Evolutionary conservation across 208 protist species (phyloP).

Genomic region (Crithidia acanthocephali): DNA sequence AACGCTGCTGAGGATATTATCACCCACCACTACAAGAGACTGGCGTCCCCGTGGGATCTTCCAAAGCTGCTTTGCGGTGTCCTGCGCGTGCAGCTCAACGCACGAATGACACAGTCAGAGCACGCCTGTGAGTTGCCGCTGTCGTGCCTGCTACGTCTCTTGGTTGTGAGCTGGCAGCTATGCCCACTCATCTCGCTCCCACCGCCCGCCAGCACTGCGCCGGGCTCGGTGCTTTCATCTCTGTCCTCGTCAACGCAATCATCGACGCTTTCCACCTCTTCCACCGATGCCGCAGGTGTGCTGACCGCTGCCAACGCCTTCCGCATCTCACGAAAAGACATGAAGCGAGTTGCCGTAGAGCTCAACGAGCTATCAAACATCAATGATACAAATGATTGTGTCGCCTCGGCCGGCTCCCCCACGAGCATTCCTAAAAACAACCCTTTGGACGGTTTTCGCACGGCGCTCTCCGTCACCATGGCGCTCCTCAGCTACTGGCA

Average conservation of each 20-base stretch:
- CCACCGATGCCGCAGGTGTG: background rate
- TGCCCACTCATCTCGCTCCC: conserved; percentile 29
- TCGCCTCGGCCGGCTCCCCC: no score
- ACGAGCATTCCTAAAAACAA: no score
- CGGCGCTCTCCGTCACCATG: conserved; percentile 20
- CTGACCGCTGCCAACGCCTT: background rate
- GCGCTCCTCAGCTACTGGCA: conserved; percentile 35
- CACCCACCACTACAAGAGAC: conserved; percentile 1
- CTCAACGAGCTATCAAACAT: background rate
- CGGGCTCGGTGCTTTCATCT: background rate
- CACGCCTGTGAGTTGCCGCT: background rate
- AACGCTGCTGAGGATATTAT: conserved; percentile 18
- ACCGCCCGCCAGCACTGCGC: background rate
- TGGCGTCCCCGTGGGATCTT: conserved; percentile 37
- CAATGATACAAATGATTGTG: no score
- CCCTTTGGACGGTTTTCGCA: background rate
- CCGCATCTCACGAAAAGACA: background rate
- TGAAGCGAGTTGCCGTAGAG: conserved; percentile 7
- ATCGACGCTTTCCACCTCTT: background rate
- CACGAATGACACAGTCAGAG: background rate
- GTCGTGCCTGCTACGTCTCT: conserved; percentile 3
- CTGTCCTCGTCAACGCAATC: background rate
- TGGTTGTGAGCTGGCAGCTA: conserved; percentile 13
- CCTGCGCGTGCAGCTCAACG: conserved; percentile 26
- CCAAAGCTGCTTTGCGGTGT: conserved; percentile 32